Base-by-base conservation (phyloP, 2,329 filamentous ascomycete species). In the Pseudopithomyces chartarum region DNA sequence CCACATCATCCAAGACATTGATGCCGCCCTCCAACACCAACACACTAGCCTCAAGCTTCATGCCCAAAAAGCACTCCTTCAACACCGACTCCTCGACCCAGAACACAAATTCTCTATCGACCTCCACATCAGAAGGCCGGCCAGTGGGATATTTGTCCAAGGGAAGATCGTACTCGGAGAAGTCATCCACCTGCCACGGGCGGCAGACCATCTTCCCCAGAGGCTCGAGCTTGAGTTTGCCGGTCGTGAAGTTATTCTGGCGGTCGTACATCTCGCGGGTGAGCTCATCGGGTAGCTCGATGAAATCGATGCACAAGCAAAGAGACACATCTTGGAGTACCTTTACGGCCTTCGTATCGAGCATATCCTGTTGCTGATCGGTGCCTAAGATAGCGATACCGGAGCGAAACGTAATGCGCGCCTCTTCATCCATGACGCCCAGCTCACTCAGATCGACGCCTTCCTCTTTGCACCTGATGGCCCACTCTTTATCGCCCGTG, bases 31-130 rank as follows among this genome's bases (percentile, higher is more conserved):
- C 57, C 7, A 74, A 57, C 2, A 59, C 62, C 26, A 74, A 29
- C 17, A 74, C 59, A 13, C 51, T 63, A 6, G 69, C 78, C 34
- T 76, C 66, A 46, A 82, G 68, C 69, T 79, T 82, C 75, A 82
- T 74, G 0, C 91, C 90, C 0, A 82, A 73, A 56, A 84, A 83
- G 67, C 90, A 85, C 54, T 84, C 78, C 26, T 79, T 58, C 17
- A 90, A 75, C 2, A 85, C 71, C 4, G 81, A 73, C 23, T 86
- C 83, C 58, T 97, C 92, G 3, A 97, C 69, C 67, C 90, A 85
- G 61, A 96, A 88, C 12, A 72, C 70, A 59, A 79, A 76, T 44
- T 79, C 80, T 42, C 55, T 63, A 36, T 84, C 79, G 15, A 74
- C 64, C 7, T 57, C 57, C 11, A 54, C 52, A 55, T 56, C 60